Conservation (phyloP, 192 early-diverging fungal genomes). For the Neocallimastix lanati region DNA sequence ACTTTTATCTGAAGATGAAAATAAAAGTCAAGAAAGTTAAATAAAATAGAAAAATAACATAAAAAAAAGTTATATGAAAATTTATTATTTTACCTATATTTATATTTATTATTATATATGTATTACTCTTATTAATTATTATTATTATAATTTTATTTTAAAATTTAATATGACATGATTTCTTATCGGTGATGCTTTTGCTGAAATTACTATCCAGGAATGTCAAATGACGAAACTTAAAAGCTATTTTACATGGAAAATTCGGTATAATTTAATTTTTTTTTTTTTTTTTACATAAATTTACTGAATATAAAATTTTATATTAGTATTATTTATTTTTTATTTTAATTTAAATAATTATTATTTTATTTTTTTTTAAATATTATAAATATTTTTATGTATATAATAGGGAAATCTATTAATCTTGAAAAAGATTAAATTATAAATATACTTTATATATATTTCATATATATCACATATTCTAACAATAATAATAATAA, state of each 20-base stretch:
- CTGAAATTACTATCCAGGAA: slow-evolving; percentile 45
- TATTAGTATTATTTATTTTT: too few species aligned
- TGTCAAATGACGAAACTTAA: slow-evolving; percentile 76
- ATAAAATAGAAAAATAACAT: too few species aligned
- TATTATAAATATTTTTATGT: background rate
- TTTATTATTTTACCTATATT: background rate
- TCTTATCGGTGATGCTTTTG: slow-evolving; percentile 78
- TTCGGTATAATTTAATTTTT: slow-evolving; percentile 62
- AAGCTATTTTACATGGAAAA: slow-evolving; percentile 68
- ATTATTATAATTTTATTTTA: background rate
- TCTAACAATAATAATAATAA: too few species aligned
- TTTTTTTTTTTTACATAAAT: too few species aligned
- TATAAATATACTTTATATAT: too few species aligned
- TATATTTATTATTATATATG: too few species aligned
- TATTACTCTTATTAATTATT: too few species aligned
- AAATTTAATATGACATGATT: slow-evolving; percentile 19
- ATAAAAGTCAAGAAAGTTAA: slow-evolving; percentile 50
- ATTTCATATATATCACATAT: too few species aligned
- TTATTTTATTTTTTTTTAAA: too few species aligned
- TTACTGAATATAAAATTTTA: too few species aligned
- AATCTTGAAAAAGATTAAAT: slow-evolving; percentile 74
- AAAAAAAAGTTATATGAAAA: too few species aligned
- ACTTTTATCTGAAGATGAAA: slow-evolving; percentile 82
- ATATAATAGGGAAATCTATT: slow-evolving; percentile 41
- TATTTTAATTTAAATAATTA: too few species aligned